These are phyloP conservation scores for Stagonosporopsis rhizophila DNA, from an alignment of 2,329 filamentous ascomycete genomes.

Conservation along the genomic window DNA sequence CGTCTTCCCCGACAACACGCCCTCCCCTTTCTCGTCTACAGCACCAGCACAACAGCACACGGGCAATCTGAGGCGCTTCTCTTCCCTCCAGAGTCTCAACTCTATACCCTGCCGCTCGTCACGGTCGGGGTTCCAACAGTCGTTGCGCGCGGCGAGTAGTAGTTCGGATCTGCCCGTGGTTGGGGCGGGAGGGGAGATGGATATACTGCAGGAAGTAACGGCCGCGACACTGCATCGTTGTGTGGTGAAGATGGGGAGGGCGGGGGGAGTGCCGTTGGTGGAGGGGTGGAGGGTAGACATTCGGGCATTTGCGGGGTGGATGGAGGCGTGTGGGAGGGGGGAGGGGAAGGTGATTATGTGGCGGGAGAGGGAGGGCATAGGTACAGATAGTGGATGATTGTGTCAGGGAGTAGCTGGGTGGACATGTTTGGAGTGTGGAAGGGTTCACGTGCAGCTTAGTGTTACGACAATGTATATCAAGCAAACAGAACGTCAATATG, in stretches of 20 bases:
- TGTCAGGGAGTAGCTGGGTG: no score
- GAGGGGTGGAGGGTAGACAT: slow-evolving; percentile 32
- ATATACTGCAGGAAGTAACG: slow-evolving; percentile 1
- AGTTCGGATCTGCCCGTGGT: slow-evolving; percentile 6
- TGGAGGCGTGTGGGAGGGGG: slow-evolving; percentile 34
- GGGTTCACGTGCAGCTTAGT: no score
- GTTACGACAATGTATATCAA: not conserved
- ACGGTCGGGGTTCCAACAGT: slow-evolving; percentile 3
- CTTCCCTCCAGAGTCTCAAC: slow-evolving; percentile 19
- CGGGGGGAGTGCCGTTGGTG: slow-evolving; percentile 29
- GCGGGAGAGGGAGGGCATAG: slow-evolving; percentile 13
- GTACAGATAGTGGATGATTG: not conserved
- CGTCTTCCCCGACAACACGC: slow-evolving; percentile 8
- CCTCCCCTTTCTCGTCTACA: not conserved
- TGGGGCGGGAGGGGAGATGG: not conserved
- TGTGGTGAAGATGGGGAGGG: slow-evolving; percentile 27
- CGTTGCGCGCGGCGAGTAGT: slow-evolving; percentile 16
- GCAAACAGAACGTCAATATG: not conserved
- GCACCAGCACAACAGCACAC: not conserved
- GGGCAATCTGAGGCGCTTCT: slow-evolving; percentile 10
- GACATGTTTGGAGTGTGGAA: no score
- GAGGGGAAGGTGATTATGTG: slow-evolving; percentile 45
- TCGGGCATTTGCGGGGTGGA: slow-evolving; percentile 20
- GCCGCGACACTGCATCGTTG: slow-evolving; percentile 22
- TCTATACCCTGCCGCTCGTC: not conserved